Base-by-base conservation (phyloP, 2,329 filamentous ascomycete species). In the Talaromyces sp. region DNA sequence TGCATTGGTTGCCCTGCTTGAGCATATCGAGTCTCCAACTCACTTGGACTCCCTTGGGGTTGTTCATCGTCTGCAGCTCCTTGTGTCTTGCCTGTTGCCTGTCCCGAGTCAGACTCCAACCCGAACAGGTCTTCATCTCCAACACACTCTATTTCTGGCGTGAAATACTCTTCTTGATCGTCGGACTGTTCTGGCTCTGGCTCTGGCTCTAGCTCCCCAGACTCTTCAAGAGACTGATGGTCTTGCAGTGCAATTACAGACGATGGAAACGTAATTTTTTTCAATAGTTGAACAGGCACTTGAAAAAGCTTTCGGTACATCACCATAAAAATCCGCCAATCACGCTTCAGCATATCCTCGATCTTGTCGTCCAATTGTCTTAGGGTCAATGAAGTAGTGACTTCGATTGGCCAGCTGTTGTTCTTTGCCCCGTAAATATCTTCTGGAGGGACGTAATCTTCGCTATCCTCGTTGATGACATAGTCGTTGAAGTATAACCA, bases 401-500 rank as follows among this genome's bases (percentile, higher is more conserved):
- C 27, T 31, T 31, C 27, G 27, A 6, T 6, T 31, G 27, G 27
- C 27, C 3, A 6, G 27, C 27, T 7, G 27, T 31, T 7, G 27
- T 31, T 31, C 1, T 8, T 31, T 31, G 7, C 27, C 27, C 7
- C 27, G 27, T 31, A 31, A 7, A 5, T 7, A 6, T 8, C 27
- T 31, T 31, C 27, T 31, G 27, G 27, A 31, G 27, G 27, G 5
- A 6, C 27, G 27, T 31, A 31, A 31, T 31, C 27, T 1, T 31
- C 27, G 27, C 27, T 31, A 31, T 31, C 27, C 27, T 31, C 27
- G 3, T 31, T 31, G 27, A 31, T 6, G 27, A 13, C 11, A 37
- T 11, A 37, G 35, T 60, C 58, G 31, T 60, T 10, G 31, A 61
- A 52, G 4, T 37, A 31, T 37, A 61, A 7, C 59, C 59, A 61